phyloP scores from a whole-genome alignment of 2,329 filamentous ascomycete genomes.

The Malbranchea zuffiana region DNA sequence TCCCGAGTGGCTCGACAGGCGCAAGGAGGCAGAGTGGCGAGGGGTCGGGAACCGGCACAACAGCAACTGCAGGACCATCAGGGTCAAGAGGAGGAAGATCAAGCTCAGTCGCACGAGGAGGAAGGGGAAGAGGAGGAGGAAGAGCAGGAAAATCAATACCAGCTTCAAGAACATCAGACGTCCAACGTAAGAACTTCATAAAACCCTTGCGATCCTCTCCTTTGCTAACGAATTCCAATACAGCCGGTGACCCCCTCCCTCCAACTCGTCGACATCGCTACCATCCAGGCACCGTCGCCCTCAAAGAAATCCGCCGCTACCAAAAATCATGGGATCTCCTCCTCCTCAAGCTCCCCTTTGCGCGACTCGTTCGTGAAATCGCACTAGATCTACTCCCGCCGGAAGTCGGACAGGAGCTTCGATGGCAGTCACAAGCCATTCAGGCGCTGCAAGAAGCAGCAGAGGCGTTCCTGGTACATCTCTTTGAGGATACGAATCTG shows the following conservation, averaged over 20 bases:
- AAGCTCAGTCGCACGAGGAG: slow-evolving; percentile 1
- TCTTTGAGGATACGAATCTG: slow-evolving; percentile 94
- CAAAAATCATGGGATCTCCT: slow-evolving; percentile 84
- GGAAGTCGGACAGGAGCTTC: slow-evolving; percentile 53
- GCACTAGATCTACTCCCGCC: slow-evolving; percentile 49
- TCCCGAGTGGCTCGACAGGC: slow-evolving; percentile 6
- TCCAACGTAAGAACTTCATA: slow-evolving; percentile 28
- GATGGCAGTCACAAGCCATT: slow-evolving; percentile 95
- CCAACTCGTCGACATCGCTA: slow-evolving; percentile 52
- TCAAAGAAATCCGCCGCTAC: slow-evolving; percentile 84
- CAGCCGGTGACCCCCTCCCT: slow-evolving; percentile 65
- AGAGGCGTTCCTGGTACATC: slow-evolving; percentile 89
- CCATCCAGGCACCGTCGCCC: slow-evolving; percentile 68
- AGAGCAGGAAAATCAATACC: slow-evolving; percentile 12
- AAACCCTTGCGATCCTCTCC: slow-evolving; percentile 7
- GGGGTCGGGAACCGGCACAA: slow-evolving; percentile 5
- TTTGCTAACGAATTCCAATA: neutral
- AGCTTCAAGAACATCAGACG: slow-evolving; percentile 23
- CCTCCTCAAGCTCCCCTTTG: slow-evolving; percentile 49
- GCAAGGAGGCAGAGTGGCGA: slow-evolving; percentile 9
- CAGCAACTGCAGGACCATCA: slow-evolving; percentile 3
- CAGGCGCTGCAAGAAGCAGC: slow-evolving; percentile 86
- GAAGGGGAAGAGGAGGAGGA: slow-evolving; percentile 9
- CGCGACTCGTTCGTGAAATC: slow-evolving; percentile 42
- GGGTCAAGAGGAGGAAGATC: slow-evolving; percentile 9